phyloP scores from a whole-genome alignment of 2,329 filamentous ascomycete genomes.

The Plectosphaerella cucumerina region DNA sequence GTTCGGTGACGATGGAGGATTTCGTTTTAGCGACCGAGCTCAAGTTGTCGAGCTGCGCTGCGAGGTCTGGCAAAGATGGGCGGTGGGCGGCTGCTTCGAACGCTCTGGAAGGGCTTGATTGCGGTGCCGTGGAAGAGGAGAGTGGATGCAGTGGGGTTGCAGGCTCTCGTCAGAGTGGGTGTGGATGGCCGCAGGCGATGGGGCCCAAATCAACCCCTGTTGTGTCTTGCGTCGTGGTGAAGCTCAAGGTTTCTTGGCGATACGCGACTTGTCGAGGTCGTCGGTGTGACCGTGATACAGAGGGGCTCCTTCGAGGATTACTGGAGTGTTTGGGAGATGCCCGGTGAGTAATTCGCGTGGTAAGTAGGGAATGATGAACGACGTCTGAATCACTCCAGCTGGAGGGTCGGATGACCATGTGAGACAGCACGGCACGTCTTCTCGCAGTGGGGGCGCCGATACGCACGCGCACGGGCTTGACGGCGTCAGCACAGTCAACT shows the following conservation, averaged over 20 bases:
- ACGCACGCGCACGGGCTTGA: no score
- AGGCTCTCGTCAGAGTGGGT: background rate
- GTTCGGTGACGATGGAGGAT: background rate
- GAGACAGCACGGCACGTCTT: background rate
- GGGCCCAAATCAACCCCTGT: background rate
- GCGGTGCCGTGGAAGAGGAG: background rate
- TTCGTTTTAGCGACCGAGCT: background rate
- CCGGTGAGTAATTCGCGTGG: no score
- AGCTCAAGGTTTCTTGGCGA: no score
- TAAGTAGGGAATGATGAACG: background rate
- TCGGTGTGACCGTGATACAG: no score
- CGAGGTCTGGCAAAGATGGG: background rate
- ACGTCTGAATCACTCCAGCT: background rate
- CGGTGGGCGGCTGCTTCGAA: background rate
- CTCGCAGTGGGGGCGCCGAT: background rate
- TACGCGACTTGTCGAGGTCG: no score
- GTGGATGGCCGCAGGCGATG: no score
- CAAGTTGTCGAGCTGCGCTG: background rate
- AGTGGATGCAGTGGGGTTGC: background rate
- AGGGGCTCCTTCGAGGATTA: no score
- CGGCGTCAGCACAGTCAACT: no score
- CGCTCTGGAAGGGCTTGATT: slow-evolving; percentile 3
- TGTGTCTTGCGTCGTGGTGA: background rate
- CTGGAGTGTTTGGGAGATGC: no score
- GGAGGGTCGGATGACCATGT: background rate